Percentiles rank a stretch among this genome's conserved stretches.
These are phyloP conservation scores for Gossypium gossypioides DNA, from an alignment of 441 rosid genomes.

Conservation along the genomic window DNA sequence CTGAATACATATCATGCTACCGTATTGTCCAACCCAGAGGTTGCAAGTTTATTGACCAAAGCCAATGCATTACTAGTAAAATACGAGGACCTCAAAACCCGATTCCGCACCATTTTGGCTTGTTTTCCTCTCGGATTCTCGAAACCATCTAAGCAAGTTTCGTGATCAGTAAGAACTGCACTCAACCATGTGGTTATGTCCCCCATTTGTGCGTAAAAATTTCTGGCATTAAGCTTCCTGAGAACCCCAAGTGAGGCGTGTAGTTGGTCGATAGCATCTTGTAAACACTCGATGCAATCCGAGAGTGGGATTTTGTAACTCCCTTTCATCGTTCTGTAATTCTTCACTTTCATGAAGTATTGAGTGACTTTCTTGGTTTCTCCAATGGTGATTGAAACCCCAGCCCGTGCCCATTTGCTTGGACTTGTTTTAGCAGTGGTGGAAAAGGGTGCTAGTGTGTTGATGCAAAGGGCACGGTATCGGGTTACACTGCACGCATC, in stretches of 20 bases:
- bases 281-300: conserved; percentile 60
- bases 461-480: conserved; percentile 52
- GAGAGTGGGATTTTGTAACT: conserved; percentile 41
- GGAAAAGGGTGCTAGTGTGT: conserved; percentile 52
- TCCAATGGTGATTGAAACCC: conserved; percentile 54
- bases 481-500: conserved; percentile 74
- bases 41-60: conserved; percentile 58
- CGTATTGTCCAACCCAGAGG: conserved; percentile 29
- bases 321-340: conserved; percentile 18
- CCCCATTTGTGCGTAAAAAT: conserved; percentile 45
- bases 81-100: conserved; percentile 39
- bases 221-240: conserved; percentile 33
- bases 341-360: conserved; percentile 29
- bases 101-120: conserved; percentile 26
- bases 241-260: conserved; percentile 49
- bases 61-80: conserved; percentile 73
- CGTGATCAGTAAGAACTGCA: conserved; percentile 53
- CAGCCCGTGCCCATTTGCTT: conserved; percentile 78
- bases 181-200: conserved; percentile 69
- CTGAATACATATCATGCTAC: background rate
- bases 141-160: conserved; percentile 76
- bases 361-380: conserved; percentile 38
- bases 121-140: conserved; percentile 25
- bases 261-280: conserved; percentile 49
- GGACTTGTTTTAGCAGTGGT: conserved; percentile 46